A percentile compares a stretch with the other conserved stretches of the same genome.
phyloP scores from a whole-genome alignment of 2,329 filamentous ascomycete species.

The Gnomoniopsis sp. region DNA sequence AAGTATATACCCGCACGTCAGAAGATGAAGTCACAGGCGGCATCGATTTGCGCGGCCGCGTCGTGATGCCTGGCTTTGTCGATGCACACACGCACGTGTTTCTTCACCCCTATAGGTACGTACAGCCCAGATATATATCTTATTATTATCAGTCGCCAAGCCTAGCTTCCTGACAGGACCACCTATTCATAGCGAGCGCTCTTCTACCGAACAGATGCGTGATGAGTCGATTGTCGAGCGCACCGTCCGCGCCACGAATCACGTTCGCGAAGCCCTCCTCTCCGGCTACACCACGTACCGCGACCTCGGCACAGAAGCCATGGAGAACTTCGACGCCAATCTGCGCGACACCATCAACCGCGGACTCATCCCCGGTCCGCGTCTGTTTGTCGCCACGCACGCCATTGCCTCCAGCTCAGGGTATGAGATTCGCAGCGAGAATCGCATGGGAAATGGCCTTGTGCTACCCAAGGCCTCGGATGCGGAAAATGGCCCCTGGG shows the following conservation, averaged over 20 bases:
- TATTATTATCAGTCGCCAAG: not conserved
- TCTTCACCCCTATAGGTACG: conserved; percentile 44
- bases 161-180: not conserved
- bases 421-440: conserved; percentile 48
- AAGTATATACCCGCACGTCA: conserved; percentile 28
- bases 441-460: conserved; percentile 31
- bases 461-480: conserved; percentile 37
- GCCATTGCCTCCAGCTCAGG: conserved; percentile 46
- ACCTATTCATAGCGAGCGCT: conserved; percentile 34
- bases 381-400: conserved; percentile 53
- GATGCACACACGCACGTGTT: conserved; percentile 57
- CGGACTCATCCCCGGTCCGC: conserved; percentile 50
- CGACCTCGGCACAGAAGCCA: conserved; percentile 52
- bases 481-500: conserved; percentile 44
- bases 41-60: conserved; percentile 52
- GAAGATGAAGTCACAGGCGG: conserved; percentile 25
- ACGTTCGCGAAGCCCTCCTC: conserved; percentile 48
- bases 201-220: conserved; percentile 47
- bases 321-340: conserved; percentile 46
- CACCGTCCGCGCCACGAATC: conserved; percentile 50
- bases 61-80: conserved; percentile 50
- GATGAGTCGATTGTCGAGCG: conserved; percentile 57
- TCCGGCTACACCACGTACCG: conserved; percentile 59
- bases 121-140: conserved; percentile 11
- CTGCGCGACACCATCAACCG: conserved; percentile 52